Base-by-base conservation (phyloP, 495 filamentous ascomycete genomes). In the Podospora conica region DNA sequence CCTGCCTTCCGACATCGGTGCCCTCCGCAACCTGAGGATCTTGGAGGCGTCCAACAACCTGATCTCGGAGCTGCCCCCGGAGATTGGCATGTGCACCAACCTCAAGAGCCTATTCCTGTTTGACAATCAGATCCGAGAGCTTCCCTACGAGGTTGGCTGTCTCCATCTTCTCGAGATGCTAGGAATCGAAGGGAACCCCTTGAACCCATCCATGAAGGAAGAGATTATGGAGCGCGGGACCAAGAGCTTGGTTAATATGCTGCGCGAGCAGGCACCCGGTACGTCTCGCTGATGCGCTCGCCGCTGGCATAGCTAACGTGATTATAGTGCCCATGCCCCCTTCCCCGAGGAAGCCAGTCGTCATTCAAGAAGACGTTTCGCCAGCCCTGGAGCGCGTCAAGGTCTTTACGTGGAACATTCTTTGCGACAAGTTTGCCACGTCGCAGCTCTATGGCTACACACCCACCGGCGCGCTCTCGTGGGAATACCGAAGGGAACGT, bases 41-140 rank as follows among this genome's bases (percentile, higher is more conserved):
- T 85, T 99, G 25, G 93, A 99, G 76, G 82, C 93, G 5, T 97
- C 96, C 0, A 84, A 89, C 74, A 99, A 99, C 71, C 84, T 92
- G 20, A 80, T 99, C 23, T 85, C 81, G 9, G 88, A 90, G 71
- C 81, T 99, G 9, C 95, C 95, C 7, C 86, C 90, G 20, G 94
- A 99, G 82, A 86, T 98, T 60, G 96, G 95, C 68, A 98, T 98
- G 93, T 89, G 97, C 66, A 91, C 91, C 53, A 91, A 90, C 67
- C 80, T 99, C 59, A 88, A 88, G 73, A 84, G 85, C 53, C 83
- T 99, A 1, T 78, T 90, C 22, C 79, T 96, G 3, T 97, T 96
- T 73, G 91, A 97, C 75, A 99, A 99, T 75, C 81, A 89, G 56
- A 87, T 99, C 61, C 85, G 84, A 60, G 86, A 83, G 8, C 83